Conservation (phyloP, 2,329 filamentous ascomycete genomes). For the Hypomyces perniciosus region DNA sequence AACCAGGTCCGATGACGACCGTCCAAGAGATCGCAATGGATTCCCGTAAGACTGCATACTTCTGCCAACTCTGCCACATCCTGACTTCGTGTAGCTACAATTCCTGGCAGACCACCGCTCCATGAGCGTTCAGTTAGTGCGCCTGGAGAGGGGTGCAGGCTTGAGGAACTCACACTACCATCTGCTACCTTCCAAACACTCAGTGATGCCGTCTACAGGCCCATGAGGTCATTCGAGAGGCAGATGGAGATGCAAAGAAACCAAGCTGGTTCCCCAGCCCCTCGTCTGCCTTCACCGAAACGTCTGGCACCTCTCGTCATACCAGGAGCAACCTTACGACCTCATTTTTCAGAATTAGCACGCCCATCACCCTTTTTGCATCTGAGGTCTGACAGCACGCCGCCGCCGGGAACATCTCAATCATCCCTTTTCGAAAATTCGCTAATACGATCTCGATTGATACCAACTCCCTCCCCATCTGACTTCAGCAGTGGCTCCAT, state of each 20-base stretch:
- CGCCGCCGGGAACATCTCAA: conserved; percentile 34
- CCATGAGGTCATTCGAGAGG: conserved; percentile 18
- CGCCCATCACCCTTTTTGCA: conserved; percentile 24
- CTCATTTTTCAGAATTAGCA: neutral
- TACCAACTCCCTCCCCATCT: conserved; percentile 29
- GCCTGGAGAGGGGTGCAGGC: conserved; percentile 27
- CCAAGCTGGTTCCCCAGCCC: neutral
- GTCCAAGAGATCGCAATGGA: conserved; percentile 64
- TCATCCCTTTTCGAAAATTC: conserved; percentile 42
- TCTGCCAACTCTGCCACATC: neutral
- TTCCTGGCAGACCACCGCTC: conserved; percentile 57
- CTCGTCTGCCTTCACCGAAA: conserved; percentile 41
- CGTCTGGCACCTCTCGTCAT: conserved; percentile 53
- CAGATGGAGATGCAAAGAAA: conserved; percentile 15
- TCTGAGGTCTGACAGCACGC: conserved; percentile 40
- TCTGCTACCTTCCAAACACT: neutral
- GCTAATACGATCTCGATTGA: conserved; percentile 39
- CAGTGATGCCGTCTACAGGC: conserved; percentile 17
- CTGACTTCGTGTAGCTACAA: conserved; percentile 46
- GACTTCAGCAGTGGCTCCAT: conserved; percentile 35
- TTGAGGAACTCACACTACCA: neutral
- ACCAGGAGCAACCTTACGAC: conserved; percentile 26
- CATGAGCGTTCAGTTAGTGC: conserved; percentile 60
- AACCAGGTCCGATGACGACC: conserved; percentile 62
- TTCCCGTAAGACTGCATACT: conserved; percentile 50